phyloP scores from a whole-genome alignment of 2,329 filamentous ascomycete genomes.

The Stachybotrys chlorohalonatus region DNA sequence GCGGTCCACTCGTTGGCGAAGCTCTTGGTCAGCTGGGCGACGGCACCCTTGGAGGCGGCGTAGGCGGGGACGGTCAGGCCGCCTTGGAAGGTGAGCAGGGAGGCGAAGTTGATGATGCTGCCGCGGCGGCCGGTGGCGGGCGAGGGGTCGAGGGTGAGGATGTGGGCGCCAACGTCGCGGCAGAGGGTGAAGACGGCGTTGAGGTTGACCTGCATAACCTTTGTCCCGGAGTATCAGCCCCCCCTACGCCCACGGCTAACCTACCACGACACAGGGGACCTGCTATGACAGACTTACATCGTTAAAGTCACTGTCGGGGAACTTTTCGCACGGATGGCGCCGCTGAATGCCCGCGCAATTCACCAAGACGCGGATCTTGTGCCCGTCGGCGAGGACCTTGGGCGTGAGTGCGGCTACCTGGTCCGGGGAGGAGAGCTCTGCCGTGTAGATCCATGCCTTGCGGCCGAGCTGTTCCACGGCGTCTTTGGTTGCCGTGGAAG shows the following conservation, averaged over 20 bases:
- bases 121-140: constrained; percentile 47
- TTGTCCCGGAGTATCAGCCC: no score
- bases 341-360: constrained; percentile 85
- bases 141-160: constrained; percentile 50
- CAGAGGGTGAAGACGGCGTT: constrained; percentile 70
- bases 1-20: constrained; percentile 78
- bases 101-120: constrained; percentile 77
- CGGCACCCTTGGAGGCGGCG: constrained; percentile 75
- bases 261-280: not conserved
- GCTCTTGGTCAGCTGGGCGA: constrained; percentile 77
- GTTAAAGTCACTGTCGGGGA: constrained; percentile 70
- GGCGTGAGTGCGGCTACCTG: constrained; percentile 55
- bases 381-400: constrained; percentile 50
- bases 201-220: constrained; percentile 81
- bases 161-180: constrained; percentile 70
- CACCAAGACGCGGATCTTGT: constrained; percentile 66
- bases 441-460: constrained; percentile 57
- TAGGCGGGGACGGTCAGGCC: constrained; percentile 85
- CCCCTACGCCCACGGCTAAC: no score
- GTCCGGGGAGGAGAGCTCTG: constrained; percentile 54
- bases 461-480: constrained; percentile 57
- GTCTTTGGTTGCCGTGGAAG: constrained; percentile 43
- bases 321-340: constrained; percentile 64
- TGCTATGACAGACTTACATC: constrained; percentile 30
- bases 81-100: constrained; percentile 75